These are phyloP conservation scores for Aspergillus steynii DNA, from an alignment of 495 filamentous ascomycete species.

Conservation along the genomic window DNA sequence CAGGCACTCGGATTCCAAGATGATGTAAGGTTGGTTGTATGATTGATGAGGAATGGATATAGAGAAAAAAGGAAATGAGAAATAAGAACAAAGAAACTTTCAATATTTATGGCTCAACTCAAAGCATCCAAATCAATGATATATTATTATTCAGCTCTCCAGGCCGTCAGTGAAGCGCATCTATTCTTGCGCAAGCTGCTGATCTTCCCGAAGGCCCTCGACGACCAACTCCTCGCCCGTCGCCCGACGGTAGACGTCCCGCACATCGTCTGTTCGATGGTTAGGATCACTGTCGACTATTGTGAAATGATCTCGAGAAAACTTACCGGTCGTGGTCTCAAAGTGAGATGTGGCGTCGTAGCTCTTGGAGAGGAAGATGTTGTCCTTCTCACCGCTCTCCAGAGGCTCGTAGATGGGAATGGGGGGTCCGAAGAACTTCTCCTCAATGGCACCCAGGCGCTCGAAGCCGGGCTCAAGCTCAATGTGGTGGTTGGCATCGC, in stretches of 20 bases:
- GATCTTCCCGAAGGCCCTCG: constrained; percentile 54
- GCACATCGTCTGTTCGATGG: constrained; percentile 71
- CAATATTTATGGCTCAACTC: constrained; percentile 31
- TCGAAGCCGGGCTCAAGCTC: constrained; percentile 94
- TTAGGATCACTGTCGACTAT: background rate
- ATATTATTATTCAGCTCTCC: constrained; percentile 31
- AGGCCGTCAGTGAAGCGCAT: constrained; percentile 16
- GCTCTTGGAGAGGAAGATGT: constrained; percentile 97
- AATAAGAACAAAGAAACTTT: constrained; percentile 12
- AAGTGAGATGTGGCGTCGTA: constrained; percentile 98
- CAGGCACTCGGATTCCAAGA: constrained; percentile 14
- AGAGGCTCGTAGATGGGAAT: constrained; percentile 93
- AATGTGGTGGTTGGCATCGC: constrained; percentile 85
- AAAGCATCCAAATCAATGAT: constrained; percentile 33
- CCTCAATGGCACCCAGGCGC: constrained; percentile 88
- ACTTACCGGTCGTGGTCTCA: constrained; percentile 77
- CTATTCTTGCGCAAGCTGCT: constrained; percentile 52
- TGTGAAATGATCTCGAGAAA: background rate
- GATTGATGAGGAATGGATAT: constrained; percentile 8
- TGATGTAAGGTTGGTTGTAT: background rate
- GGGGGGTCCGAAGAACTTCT: constrained; percentile 92
- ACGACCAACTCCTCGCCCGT: constrained; percentile 84
- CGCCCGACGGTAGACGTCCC: constrained; percentile 86
- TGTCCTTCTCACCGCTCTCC: constrained; percentile 81
- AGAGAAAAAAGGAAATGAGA: constrained; percentile 21